Evolutionary conservation across 768 basidiomycete species (phyloP), one percentile per base, ranked within the genome.

Genomic region (Boletus rubroflammeus): DNA sequence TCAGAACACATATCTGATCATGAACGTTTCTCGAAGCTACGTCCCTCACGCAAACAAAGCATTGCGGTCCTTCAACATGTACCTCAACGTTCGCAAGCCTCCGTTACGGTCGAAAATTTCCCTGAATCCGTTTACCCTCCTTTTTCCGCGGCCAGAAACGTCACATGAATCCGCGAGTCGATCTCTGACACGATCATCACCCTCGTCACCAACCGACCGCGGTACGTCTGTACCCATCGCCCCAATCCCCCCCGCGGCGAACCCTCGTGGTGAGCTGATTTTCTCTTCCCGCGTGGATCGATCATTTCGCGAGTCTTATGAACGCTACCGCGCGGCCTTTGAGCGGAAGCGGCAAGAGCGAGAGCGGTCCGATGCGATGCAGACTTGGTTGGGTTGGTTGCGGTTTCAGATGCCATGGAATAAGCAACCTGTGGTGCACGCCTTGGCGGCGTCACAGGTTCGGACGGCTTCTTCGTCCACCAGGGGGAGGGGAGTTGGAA

Each of bases 221-320:
- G 71, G 67, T 32, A 76, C 78, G 6, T 78, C 82, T 28, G 71
- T 80, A 25, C 80, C 80, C 47, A 65, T 68, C 38, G 59, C 72
- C 40, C 83, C 91, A n/a, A 95, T 97, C 39, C 93, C 94, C 3
- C 92, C 93, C 0, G 80, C 93, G 14, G 76, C 77, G 28, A 97
- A 93, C 69, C 94, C 96, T 3, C 86, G 95, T 14, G 96, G 97
- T 47, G 97, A 99, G 67, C 83, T 99, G 55, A 97, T 98, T 51
- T 97, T 99, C 73, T 93, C 90, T 3, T 90, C 87, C 11, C 84
- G 90, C 43, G 88, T 99, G 19, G 88, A 91, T 55, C 79, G 80
- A 48, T 64, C 70, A 19, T 98, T 98, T 70, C 78, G 90, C 23
- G 97, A 98, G 51, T 81, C 87, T 0, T 99, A 99, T 72, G 95